phyloP scores from a whole-genome alignment of 2,329 filamentous ascomycete genomes.

The Fusarium armeniacum region DNA sequence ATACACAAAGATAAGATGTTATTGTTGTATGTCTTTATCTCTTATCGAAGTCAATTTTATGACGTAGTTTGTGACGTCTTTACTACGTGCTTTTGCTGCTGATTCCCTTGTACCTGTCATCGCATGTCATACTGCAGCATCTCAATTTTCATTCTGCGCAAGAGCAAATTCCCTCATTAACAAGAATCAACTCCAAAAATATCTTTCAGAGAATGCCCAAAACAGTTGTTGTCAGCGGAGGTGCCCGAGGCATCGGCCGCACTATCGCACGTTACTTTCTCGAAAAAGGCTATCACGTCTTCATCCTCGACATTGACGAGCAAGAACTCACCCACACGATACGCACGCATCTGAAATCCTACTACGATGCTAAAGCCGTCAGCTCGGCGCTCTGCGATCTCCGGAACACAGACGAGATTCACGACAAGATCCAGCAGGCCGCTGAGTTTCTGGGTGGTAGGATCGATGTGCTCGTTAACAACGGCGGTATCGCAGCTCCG shows the following conservation, averaged over 20 bases:
- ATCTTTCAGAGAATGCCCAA: neutral
- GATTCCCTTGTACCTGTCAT: neutral
- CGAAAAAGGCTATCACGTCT: constrained; percentile 11
- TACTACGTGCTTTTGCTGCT: constrained; percentile 16
- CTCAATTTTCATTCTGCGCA: fast-evolving
- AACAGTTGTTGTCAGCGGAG: constrained; percentile 17
- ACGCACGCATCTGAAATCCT: constrained; percentile 14
- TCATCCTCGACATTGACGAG: constrained; percentile 27
- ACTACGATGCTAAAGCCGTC: constrained; percentile 8
- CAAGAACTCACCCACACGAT: constrained; percentile 19
- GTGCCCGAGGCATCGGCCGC: constrained; percentile 19
- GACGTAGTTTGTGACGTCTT: constrained; percentile 27
- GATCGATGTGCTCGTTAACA: constrained; percentile 23
- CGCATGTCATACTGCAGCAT: neutral
- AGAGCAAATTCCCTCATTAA: fast-evolving
- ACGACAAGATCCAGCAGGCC: constrained; percentile 14
- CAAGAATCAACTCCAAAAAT: neutral
- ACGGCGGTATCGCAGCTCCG: constrained; percentile 21
- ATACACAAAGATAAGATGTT: neutral
- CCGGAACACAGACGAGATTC: constrained; percentile 8
- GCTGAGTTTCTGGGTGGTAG: constrained; percentile 6
- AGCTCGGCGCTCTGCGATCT: constrained; percentile 1
- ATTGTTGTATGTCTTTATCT: neutral
- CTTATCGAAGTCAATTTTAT: neutral
- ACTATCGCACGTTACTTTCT: constrained; percentile 14